These are phyloP conservation scores for Limnomonas spitsbergensis DNA, from an alignment of 139 green algal species.

Conservation along the genomic window DNA sequence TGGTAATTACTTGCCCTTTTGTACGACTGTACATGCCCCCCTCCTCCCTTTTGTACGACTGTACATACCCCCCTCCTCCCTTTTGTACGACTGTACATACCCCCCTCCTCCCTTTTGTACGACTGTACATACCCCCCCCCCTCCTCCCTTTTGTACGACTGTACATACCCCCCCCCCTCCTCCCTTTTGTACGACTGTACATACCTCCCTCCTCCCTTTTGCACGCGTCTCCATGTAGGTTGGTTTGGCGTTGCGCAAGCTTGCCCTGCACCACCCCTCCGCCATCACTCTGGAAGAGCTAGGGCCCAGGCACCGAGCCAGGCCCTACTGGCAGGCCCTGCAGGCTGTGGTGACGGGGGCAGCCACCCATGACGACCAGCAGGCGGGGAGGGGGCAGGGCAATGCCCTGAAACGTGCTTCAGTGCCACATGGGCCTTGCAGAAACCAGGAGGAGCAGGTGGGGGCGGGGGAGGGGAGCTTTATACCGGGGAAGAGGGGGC, in stretches of 20 bases:
- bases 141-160: not conserved
- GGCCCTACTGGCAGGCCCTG: slow-evolving; percentile 20
- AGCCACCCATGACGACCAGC: not conserved
- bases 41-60: not conserved
- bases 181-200: not conserved
- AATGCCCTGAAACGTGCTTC: not conserved
- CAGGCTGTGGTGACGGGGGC: not conserved
- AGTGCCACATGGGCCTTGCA: not conserved
- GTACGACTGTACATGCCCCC: no score
- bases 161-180: not conserved
- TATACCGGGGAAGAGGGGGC: not conserved
- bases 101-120: not conserved
- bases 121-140: not conserved
- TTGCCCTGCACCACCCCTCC: slow-evolving; percentile 53
- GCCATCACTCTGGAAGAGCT: slow-evolving; percentile 52
- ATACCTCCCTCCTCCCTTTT: not conserved
- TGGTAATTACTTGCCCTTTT: no score
- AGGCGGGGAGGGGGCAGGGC: not conserved
- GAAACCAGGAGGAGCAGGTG: not conserved
- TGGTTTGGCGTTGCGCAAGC: slow-evolving; percentile 38
- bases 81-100: not conserved
- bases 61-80: not conserved
- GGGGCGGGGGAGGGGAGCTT: not conserved
- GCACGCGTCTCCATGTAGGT: slow-evolving; percentile 34
- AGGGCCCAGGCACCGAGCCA: not conserved